A percentile compares a stretch with the other conserved stretches of the same genome.
These are phyloP conservation scores for Populus hybrid DNA, from an alignment of 441 rosid genomes.

Conservation along the genomic window DNA sequence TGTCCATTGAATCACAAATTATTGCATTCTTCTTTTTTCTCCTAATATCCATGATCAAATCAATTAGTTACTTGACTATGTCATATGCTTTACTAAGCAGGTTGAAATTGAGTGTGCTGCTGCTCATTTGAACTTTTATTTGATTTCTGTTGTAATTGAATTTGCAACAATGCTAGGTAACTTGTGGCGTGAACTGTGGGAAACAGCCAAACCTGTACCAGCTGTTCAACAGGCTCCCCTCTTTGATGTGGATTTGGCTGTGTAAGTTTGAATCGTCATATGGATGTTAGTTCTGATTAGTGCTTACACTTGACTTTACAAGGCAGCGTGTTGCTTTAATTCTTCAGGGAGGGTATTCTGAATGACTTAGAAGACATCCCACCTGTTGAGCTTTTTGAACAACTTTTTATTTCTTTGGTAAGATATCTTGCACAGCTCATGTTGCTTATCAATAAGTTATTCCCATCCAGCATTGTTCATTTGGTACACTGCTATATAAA, in stretches of 20 bases:
- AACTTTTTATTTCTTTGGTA: constrained; percentile 80
- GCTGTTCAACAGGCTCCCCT: constrained; percentile 90
- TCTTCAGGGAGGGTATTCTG: constrained; percentile 83
- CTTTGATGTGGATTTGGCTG: constrained; percentile 92
- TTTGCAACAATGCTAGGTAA: constrained; percentile 57
- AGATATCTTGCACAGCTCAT: constrained; percentile 22
- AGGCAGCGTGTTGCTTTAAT: constrained; percentile 20
- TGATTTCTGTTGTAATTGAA: constrained; percentile 16
- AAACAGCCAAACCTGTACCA: constrained; percentile 79
- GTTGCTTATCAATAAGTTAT: not conserved
- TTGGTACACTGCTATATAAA: not conserved
- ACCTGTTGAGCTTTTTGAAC: constrained; percentile 71
- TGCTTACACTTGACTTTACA: constrained; percentile 17
- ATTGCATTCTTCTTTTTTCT: not conserved
- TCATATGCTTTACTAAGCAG: not conserved
- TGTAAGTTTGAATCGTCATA: constrained; percentile 54
- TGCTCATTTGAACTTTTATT: not conserved
- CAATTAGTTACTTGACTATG: not conserved
- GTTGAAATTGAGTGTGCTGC: not conserved
- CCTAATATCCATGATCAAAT: not conserved
- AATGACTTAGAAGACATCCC: constrained; percentile 69
- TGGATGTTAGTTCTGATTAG: constrained; percentile 5
- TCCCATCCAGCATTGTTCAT: not conserved
- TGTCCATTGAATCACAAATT: not conserved
- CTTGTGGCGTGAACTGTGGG: constrained; percentile 97